phyloP scores from a whole-genome alignment of 2,329 filamentous ascomycete genomes.

The Lachnellula subtilissima region DNA sequence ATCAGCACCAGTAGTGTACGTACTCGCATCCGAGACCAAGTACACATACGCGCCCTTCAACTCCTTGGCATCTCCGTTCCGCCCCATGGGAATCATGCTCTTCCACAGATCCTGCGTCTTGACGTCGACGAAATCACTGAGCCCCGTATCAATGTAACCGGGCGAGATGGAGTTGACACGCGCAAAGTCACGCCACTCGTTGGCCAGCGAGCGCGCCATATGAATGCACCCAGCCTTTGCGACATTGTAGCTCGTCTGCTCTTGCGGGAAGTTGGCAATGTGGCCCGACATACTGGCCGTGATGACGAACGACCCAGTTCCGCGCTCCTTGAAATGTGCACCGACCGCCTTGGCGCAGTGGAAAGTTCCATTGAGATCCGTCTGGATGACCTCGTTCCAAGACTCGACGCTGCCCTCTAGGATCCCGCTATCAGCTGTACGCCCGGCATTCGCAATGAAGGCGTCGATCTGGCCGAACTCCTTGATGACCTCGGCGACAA shows the following conservation, averaged over 20 bases:
- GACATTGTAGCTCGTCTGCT: constrained; percentile 57
- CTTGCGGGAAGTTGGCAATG: constrained; percentile 51
- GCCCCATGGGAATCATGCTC: constrained; percentile 53
- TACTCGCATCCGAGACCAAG: constrained; percentile 39
- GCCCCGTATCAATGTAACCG: constrained; percentile 56
- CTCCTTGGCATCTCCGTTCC: constrained; percentile 54
- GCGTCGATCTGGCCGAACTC: constrained; percentile 48
- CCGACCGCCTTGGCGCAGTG: background rate
- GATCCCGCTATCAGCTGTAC: background rate
- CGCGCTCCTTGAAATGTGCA: background rate
- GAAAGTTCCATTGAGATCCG: background rate
- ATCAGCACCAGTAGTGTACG: constrained; percentile 43
- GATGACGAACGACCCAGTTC: constrained; percentile 55
- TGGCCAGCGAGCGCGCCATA: constrained; percentile 2
- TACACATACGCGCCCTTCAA: constrained; percentile 51
- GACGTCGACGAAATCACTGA: constrained; percentile 58
- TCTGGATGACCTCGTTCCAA: background rate
- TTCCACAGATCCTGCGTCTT: constrained; percentile 50
- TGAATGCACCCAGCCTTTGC: constrained; percentile 54
- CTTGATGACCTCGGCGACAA: constrained; percentile 52
- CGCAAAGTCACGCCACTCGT: constrained; percentile 62
- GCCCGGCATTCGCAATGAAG: background rate
- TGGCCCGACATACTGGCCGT: constrained; percentile 54
- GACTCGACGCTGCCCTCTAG: background rate
- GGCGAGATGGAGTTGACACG: constrained; percentile 64